A percentile compares a stretch with the other conserved stretches of the same genome.
phyloP scores from a whole-genome alignment of 2,329 filamentous ascomycete species.

The Xylariales sp. region DNA sequence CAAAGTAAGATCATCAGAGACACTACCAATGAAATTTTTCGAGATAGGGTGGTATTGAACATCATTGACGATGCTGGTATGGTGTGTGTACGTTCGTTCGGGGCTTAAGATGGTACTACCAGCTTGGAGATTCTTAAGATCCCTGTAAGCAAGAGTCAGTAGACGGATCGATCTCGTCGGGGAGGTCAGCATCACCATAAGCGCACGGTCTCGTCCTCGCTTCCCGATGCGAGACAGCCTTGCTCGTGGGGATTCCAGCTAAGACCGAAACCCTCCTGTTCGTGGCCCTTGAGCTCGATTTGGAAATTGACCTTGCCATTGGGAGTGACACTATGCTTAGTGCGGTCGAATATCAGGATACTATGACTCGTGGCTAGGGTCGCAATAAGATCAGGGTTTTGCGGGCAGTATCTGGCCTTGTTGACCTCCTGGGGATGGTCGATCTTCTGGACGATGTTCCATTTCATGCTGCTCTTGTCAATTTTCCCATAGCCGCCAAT shows the following conservation, averaged over 20 bases:
- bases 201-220: slow-evolving; percentile 85
- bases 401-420: slow-evolving; percentile 95
- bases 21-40: slow-evolving; percentile 79
- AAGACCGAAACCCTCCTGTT: slow-evolving; percentile 83
- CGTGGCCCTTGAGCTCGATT: slow-evolving; percentile 80
- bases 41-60: slow-evolving; percentile 92
- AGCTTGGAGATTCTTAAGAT: slow-evolving; percentile 70
- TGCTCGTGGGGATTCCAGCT: slow-evolving; percentile 84
- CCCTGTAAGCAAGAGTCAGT: slow-evolving; percentile 50
- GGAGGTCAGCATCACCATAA: slow-evolving; percentile 84
- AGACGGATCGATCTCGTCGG: no score
- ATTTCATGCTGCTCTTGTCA: slow-evolving; percentile 71
- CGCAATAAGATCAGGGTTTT: slow-evolving; percentile 94
- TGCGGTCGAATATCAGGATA: slow-evolving; percentile 91
- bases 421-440: slow-evolving; percentile 96
- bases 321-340: slow-evolving; percentile 81
- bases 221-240: slow-evolving; percentile 82
- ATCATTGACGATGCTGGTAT: slow-evolving; percentile 90
- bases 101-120: slow-evolving; percentile 67
- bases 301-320: slow-evolving; percentile 73
- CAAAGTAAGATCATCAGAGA: slow-evolving; percentile 90
- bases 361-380: slow-evolving; percentile 84
- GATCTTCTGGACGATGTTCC: slow-evolving; percentile 91
- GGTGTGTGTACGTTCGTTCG: slow-evolving; percentile 74
- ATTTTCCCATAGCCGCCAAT: slow-evolving; percentile 88